Base-by-base conservation (phyloP, 768 basidiomycete genomes). In the Lentinula guzmanii region DNA sequence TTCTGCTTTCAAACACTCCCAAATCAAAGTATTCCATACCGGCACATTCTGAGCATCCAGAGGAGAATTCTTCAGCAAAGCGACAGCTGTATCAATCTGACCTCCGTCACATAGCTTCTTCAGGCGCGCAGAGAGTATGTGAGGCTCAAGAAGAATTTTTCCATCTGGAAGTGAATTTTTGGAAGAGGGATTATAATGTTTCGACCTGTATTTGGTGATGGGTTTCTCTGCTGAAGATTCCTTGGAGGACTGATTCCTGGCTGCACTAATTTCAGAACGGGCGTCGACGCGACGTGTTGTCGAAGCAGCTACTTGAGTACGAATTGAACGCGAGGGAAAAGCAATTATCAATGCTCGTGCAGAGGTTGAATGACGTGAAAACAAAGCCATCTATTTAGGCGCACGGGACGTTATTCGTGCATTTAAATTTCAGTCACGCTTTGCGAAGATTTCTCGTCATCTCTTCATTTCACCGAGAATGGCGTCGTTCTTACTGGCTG, bases 1-100 rank as follows among this genome's bases (percentile, higher is more conserved):
- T 62, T 79, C 72, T 16, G 73, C 81, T 43, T 83, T 79, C 76
- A 90, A 75, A 52, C 82, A 81, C 57, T 85, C 79, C 75, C 81
- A 83, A 42, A 94, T 86, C 66, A 93, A 70, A 2, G 86, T 90
- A 65, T 92, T 92, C 92, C 92, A 94, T 6, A 88, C 85, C 10
- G 80, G 77, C 1, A 82, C 76, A 65, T 91, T 93, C 68, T 90
- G 88, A 0, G 90, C 86, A 65, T 87, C 89, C 52, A 82, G 74
- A 24, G 92, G 90, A 18, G 86, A 75, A 42, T 79, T 84, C 67
- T 87, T 83, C n/a, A 94, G 77, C 72, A 85, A 81, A 28, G 76
- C 69, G 4, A 90, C 77, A 0, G 92, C 92, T 2, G 78, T 79
- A 57, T 87, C 83, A 37, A 90, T 45, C 57, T 86, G 78, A 10